Conservation (phyloP, 2,329 filamentous ascomycete genomes). For the Fonsecaea erecta region DNA sequence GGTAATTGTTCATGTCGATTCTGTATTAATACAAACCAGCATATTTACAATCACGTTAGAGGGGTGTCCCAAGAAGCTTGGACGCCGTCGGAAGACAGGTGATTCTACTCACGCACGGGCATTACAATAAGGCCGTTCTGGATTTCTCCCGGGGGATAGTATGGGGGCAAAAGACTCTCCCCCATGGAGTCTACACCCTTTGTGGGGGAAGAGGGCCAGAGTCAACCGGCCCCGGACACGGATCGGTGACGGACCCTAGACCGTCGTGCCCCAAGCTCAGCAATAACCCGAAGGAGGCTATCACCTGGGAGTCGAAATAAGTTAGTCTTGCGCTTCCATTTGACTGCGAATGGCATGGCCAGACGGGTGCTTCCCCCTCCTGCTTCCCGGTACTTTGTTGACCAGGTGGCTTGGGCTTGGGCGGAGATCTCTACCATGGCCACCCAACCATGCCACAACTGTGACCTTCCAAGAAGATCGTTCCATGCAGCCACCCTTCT, state of each 20-base stretch:
- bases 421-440: not conserved
- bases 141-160: not conserved
- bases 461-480: conserved; percentile 1
- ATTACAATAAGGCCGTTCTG: conserved; percentile 4
- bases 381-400: not conserved
- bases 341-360: not conserved
- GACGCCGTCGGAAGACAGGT: not conserved
- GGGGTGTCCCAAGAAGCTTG: not conserved
- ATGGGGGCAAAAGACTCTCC: not conserved
- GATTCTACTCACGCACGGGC: not conserved
- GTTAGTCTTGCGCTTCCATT: not conserved
- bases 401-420: not conserved
- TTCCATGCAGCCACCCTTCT: conserved; percentile 11
- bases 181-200: conserved; percentile 1
- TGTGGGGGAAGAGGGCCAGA: conserved; percentile 15
- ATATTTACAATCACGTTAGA: not conserved
- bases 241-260: conserved; percentile 6
- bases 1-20: not conserved
- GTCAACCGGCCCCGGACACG: conserved; percentile 12
- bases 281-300: not conserved
- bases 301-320: not conserved
- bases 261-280: conserved; percentile 1
- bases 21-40: not conserved
- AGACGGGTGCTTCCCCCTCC: not conserved
- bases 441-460: conserved; percentile 2